These are phyloP conservation scores for Xerocomellus intermedius DNA, from an alignment of 768 basidiomycete species.

Conservation along the genomic window DNA sequence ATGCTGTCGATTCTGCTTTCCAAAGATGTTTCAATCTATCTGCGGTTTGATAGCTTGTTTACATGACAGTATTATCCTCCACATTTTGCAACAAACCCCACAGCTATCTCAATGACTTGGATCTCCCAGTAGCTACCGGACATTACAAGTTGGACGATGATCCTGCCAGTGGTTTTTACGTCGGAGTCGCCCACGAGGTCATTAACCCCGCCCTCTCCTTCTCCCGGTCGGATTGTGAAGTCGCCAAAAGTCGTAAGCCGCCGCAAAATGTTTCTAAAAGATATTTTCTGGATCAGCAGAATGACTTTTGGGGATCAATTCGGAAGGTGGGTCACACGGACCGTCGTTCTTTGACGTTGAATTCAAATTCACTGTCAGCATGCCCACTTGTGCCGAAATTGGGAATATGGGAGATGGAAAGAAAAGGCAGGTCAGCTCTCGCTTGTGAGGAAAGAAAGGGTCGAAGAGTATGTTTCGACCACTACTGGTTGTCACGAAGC, in stretches of 20 bases:
- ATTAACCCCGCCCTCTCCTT: no score
- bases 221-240: constrained; percentile 5
- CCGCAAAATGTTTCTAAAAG: neutral
- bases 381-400: neutral
- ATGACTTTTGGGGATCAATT: neutral
- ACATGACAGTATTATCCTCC: neutral
- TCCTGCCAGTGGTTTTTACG: fast-evolving
- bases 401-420: neutral
- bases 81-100: no score
- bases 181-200: neutral
- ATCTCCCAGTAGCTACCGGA: neutral
- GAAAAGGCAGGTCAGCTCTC: neutral
- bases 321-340: neutral
- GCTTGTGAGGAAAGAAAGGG: neutral
- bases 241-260: neutral
- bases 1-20: constrained; percentile 4
- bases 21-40: neutral
- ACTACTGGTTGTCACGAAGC: neutral
- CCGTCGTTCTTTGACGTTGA: neutral
- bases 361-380: constrained; percentile 1
- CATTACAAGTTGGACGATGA: neutral
- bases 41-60: neutral
- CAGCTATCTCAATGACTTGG: neutral
- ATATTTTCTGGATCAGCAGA: neutral
- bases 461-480: neutral